Conservation (phyloP, 2,329 filamentous ascomycete genomes). For the Sporothrix sp. region DNA sequence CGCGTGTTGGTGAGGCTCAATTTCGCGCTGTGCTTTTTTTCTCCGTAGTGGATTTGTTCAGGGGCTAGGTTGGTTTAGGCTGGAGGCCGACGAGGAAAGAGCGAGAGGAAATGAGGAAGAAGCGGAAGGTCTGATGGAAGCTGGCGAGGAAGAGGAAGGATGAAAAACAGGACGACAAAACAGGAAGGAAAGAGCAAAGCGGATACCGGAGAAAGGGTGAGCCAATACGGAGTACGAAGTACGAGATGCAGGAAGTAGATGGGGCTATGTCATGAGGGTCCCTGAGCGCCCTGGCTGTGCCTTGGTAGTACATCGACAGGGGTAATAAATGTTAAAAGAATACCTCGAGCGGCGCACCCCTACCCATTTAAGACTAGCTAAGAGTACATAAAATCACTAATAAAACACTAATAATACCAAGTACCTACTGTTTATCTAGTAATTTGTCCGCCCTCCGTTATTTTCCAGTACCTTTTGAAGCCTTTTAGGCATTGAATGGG, state of each 20-base stretch:
- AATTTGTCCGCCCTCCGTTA: not conserved
- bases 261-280: not conserved
- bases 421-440: not conserved
- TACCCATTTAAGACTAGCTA: not conserved
- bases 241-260: not conserved
- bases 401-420: not conserved
- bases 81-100: not conserved
- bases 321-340: not conserved
- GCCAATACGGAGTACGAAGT: not conserved
- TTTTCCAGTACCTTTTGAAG: not conserved
- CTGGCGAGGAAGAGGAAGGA: not conserved
- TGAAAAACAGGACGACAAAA: not conserved
- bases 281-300: too few species aligned
- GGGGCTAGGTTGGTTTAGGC: conserved; percentile 5
- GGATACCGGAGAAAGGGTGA: not conserved
- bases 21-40: not conserved
- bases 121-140: conserved; percentile 2
- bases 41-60: not conserved
- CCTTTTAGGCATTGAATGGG: not conserved
- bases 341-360: not conserved
- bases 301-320: not conserved
- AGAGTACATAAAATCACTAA: not conserved
- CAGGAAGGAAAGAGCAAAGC: not conserved
- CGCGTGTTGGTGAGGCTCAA: conserved; percentile 2
- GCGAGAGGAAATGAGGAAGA: not conserved